Base-by-base conservation (phyloP, 116 monocot species). In the Papilionanthe hybrid region DNA sequence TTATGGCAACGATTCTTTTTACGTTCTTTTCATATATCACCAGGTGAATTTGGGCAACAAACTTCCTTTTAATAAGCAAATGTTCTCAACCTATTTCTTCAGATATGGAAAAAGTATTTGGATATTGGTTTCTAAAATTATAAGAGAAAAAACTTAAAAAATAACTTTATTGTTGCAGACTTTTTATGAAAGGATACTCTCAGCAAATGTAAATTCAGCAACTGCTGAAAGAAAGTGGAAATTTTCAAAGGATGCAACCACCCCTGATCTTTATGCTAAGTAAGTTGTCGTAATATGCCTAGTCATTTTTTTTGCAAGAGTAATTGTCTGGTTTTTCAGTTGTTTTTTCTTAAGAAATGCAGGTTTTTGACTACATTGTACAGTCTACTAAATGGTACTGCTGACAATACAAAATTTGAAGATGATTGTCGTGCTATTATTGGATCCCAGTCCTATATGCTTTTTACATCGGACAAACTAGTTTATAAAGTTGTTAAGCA, bases 1-100 rank as follows among this genome's bases (percentile, higher is more conserved):
- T 71, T 99, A 99, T 77, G 99, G 95, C 42, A 99, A 99, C 89
- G 99, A 99, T 82, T 93, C 93, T 7, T 99, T 99, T 72, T 99
- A 91, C 83, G 87, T 95, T 7, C 89, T 99, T 32, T 93, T 95
- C 84, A 88, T 95, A 83, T 91, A 95, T 56, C 95, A 99, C 81
- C 95, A 99, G 91, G 99, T 92, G n/a, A 79, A 37, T 7, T 42
- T 43, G 43, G 2, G 43, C 43, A 22, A n/a, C n/a, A n/a, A n/a
- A n/a, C n/a, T n/a, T n/a, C n/a, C n/a, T n/a, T n/a, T n/a, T n/a
- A n/a, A n/a, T 63, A 13, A 12, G 49, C 49, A 49, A 49, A 68
- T 9, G 29, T 68, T 68, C 11, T 30, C 68, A 63, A 23, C 63
- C 25, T 63, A 63, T 63, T 63, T 63, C 63, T 63, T 63, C 23